phyloP scores from a whole-genome alignment of 116 monocot genomes.

The Phalaenopsis hybrid region DNA sequence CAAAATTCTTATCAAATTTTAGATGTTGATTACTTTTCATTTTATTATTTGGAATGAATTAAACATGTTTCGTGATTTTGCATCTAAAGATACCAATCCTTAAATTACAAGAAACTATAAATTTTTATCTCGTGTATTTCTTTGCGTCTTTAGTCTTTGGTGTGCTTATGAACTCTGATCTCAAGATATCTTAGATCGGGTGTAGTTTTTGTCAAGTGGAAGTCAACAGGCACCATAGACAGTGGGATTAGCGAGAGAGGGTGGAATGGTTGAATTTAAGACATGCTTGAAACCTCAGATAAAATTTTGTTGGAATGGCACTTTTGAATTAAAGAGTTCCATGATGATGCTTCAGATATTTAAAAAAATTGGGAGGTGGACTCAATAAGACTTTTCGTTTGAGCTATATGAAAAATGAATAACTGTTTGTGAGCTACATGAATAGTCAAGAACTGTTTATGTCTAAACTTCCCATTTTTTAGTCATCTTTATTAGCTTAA shows the following conservation, averaged over 20 bases:
- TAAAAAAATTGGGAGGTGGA: slow-evolving; percentile 3
- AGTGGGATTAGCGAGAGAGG: neutral
- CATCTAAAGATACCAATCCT: neutral
- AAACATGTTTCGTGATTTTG: neutral
- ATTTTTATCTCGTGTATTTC: neutral
- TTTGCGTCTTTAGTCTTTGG: neutral
- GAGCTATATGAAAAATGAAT: too few relatives aligned
- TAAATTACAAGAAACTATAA: neutral
- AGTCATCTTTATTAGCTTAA: neutral
- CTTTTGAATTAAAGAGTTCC: too few relatives aligned
- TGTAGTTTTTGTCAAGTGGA: too few relatives aligned
- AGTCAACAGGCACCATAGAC: too few relatives aligned
- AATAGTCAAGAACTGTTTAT: too few relatives aligned
- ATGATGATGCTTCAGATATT: too few relatives aligned
- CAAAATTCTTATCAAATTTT: neutral
- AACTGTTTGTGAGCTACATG: too few relatives aligned
- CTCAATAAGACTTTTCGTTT: too few relatives aligned
- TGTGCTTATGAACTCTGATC: too few relatives aligned
- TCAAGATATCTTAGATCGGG: neutral
- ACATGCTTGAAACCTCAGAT: neutral
- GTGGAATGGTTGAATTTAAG: neutral
- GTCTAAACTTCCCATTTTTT: neutral
- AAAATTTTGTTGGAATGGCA: neutral
- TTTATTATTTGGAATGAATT: neutral
- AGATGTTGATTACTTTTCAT: neutral